Conservation (phyloP, 2,329 filamentous ascomycete genomes). For the Tolypocladium endophyticum region DNA sequence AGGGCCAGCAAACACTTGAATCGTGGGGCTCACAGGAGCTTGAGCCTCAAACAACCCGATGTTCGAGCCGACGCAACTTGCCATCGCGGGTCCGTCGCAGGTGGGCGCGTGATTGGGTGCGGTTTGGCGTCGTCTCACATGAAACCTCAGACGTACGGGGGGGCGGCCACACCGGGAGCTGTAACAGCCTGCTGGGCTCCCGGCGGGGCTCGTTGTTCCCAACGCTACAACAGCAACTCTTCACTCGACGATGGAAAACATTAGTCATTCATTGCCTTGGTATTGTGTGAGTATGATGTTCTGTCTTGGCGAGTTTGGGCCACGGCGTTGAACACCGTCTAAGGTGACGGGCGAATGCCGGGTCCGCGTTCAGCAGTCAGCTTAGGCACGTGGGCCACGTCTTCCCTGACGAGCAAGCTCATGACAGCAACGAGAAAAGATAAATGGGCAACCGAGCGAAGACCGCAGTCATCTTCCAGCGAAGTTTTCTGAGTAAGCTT, state of each 20-base stretch:
- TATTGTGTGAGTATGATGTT: not conserved
- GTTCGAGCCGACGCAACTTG: not conserved
- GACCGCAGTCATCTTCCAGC: not conserved
- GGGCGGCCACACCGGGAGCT: not conserved
- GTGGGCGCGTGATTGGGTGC: not conserved
- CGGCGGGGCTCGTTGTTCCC: not conserved
- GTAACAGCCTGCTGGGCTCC: not conserved
- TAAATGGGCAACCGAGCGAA: not conserved
- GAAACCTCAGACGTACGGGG: slow-evolving; percentile 5
- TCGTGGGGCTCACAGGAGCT: not conserved
- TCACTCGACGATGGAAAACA: not conserved
- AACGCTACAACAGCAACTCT: not conserved
- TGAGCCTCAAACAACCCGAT: not conserved
- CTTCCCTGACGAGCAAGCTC: not conserved
- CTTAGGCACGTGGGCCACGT: not conserved
- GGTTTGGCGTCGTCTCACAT: not conserved
- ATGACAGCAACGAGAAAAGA: not conserved
- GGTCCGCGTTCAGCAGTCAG: not conserved
- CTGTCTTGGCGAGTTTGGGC: not conserved
- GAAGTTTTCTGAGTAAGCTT: not conserved
- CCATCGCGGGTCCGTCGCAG: not conserved
- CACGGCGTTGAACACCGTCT: not conserved
- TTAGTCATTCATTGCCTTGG: not conserved
- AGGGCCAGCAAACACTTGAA: not conserved
- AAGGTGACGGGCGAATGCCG: not conserved